These are phyloP conservation scores for Terfezia boudieri DNA, from an alignment of 495 filamentous ascomycete species.

Conservation along the genomic window DNA sequence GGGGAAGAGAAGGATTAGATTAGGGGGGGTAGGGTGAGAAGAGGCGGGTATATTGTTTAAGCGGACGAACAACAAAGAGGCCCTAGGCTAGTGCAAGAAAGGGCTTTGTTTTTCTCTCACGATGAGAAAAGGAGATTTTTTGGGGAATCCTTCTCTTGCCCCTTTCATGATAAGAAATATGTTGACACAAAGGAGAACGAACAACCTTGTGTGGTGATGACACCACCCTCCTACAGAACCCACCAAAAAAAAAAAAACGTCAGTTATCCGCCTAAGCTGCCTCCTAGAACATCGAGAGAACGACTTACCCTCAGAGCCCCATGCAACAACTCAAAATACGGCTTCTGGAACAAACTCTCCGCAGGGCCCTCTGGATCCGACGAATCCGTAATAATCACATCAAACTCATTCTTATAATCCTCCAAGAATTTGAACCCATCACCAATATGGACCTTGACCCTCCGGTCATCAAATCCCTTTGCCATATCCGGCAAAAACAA, in stretches of 20 bases:
- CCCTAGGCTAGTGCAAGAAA: no score
- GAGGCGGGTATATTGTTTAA: no score
- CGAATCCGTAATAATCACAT: constrained; percentile 98
- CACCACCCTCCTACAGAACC: constrained; percentile 52
- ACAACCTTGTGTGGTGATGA: constrained; percentile 99
- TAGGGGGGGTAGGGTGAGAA: no score
- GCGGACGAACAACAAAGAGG: no score
- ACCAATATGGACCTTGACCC: constrained; percentile 71
- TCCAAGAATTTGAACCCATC: constrained; percentile 97
- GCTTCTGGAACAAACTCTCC: constrained; percentile 90
- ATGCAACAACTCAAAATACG: constrained; percentile 85
- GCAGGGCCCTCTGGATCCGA: constrained; percentile 93
- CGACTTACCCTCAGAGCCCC: constrained; percentile 39
- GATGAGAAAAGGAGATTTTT: not conserved
- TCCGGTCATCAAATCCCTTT: constrained; percentile 77
- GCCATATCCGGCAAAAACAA: constrained; percentile 93
- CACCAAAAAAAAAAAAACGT: no score
- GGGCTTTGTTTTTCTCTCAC: no score
- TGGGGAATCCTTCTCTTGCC: not conserved
- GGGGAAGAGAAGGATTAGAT: no score
- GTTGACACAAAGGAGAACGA: constrained; percentile 44
- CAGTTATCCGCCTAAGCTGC: no score
- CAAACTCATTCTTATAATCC: constrained; percentile 81
- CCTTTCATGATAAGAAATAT: not conserved
- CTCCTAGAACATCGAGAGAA: not conserved